phyloP scores from a whole-genome alignment of 305 asterid genomes.

The Striga hermonthica region DNA sequence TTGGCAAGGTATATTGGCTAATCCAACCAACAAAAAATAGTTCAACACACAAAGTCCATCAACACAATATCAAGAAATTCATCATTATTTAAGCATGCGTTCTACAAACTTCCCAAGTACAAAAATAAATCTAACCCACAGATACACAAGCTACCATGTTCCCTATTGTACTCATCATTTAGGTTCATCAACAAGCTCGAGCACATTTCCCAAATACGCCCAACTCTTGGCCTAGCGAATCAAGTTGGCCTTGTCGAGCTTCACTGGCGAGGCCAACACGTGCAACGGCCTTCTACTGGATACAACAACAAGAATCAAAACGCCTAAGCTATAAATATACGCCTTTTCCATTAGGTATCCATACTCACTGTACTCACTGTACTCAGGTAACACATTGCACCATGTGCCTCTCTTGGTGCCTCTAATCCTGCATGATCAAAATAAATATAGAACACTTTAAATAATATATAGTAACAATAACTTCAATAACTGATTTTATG shows the following conservation, averaged over 20 bases:
- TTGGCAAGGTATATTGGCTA: no score
- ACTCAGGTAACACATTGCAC: conserved; percentile 87
- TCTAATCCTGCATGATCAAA: no score
- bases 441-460: no score
- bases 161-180: conserved; percentile 50
- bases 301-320: conserved; percentile 67
- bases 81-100: no score
- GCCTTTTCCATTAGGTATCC: conserved; percentile 78
- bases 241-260: conserved; percentile 77
- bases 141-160: conserved; percentile 71
- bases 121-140: no score
- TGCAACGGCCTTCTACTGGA: conserved; percentile 91
- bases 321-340: conserved; percentile 86
- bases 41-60: no score
- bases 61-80: no score
- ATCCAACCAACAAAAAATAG: no score
- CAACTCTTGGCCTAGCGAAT: conserved; percentile 78
- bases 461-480: no score
- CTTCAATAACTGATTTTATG: no score
- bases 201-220: conserved; percentile 60
- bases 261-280: conserved; percentile 85
- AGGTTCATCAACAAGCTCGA: conserved; percentile 77
- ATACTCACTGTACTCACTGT: conserved; percentile 57
- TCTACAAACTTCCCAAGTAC: no score
- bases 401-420: conserved; percentile 95